Evolutionary conservation across 441 rosid genomes (phyloP).

Genomic region (Adansonia madagascariensis): DNA sequence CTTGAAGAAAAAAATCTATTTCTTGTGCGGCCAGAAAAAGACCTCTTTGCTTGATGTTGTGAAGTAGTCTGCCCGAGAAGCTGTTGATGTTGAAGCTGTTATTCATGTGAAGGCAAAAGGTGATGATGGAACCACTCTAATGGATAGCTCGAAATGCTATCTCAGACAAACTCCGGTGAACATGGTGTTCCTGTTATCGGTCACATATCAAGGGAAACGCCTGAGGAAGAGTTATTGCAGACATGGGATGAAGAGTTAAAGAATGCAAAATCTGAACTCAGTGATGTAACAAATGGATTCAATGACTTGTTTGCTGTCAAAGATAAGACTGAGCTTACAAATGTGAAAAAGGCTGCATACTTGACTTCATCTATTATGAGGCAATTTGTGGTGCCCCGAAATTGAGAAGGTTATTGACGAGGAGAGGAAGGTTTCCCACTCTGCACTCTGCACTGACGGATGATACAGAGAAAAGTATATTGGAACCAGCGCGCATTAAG

Average conservation of each 20-base stretch:
- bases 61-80: constrained; percentile 56
- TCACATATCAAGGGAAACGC: constrained; percentile 68
- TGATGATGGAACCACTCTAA: constrained; percentile 61
- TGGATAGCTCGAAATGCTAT: constrained; percentile 57
- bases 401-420: constrained; percentile 87
- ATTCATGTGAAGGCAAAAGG: constrained; percentile 68
- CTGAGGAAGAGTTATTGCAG: constrained; percentile 82
- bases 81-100: constrained; percentile 58
- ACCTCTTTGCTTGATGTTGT: constrained; percentile 69
- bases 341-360: constrained; percentile 78
- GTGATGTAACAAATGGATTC: constrained; percentile 66
- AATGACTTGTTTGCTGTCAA: constrained; percentile 76
- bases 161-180: constrained; percentile 43
- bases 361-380: constrained; percentile 67
- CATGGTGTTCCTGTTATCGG: constrained; percentile 58
- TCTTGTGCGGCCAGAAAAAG: constrained; percentile 73
- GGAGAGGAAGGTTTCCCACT: constrained; percentile 78
- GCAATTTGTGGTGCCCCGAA: constrained; percentile 75
- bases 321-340: constrained; percentile 60
- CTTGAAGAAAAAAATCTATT: constrained; percentile 70
- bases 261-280: constrained; percentile 52
- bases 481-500: constrained; percentile 61
- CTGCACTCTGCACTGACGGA: constrained; percentile 82
- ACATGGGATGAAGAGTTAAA: constrained; percentile 65
- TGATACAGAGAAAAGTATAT: constrained; percentile 73